phyloP scores from a whole-genome alignment of 164 flowering plant genomes.

The Nymphaea thermarum region DNA sequence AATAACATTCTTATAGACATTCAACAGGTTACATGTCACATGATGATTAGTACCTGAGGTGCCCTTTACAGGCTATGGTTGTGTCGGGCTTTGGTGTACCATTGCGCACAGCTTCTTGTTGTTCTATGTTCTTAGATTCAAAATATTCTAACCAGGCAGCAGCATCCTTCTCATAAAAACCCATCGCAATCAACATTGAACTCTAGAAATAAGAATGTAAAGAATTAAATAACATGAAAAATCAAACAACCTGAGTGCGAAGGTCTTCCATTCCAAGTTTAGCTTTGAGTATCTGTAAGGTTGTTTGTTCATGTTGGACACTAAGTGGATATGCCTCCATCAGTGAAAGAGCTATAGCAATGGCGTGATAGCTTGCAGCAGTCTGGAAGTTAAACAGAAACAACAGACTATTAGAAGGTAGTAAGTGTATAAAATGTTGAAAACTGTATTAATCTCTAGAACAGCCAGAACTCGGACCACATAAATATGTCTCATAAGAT shows the following conservation, averaged over 20 bases:
- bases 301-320: constrained; percentile 91
- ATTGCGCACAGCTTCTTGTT: constrained; percentile 82
- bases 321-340: constrained; percentile 92
- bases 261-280: constrained; percentile 85
- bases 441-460: too few relatives aligned
- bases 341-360: constrained; percentile 84
- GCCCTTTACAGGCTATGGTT: constrained; percentile 91
- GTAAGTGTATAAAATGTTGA: too few relatives aligned
- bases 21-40: background rate
- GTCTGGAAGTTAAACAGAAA: constrained; percentile 30
- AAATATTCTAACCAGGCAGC: constrained; percentile 96
- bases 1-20: constrained; percentile 8
- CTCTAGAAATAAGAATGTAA: background rate
- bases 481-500: too few relatives aligned
- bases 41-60: constrained; percentile 57
- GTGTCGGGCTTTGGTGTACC: constrained; percentile 88
- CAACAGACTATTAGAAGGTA: too few relatives aligned
- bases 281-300: constrained; percentile 66
- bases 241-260: constrained; percentile 60
- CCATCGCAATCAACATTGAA: background rate
- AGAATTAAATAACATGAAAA: too few relatives aligned
- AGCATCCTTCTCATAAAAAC: constrained; percentile 52
- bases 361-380: constrained; percentile 94
- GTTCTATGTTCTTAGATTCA: constrained; percentile 79
- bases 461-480: too few relatives aligned